These are phyloP conservation scores for Quercus glauca DNA, from an alignment of 306 rosid genomes.

Conservation along the genomic window DNA sequence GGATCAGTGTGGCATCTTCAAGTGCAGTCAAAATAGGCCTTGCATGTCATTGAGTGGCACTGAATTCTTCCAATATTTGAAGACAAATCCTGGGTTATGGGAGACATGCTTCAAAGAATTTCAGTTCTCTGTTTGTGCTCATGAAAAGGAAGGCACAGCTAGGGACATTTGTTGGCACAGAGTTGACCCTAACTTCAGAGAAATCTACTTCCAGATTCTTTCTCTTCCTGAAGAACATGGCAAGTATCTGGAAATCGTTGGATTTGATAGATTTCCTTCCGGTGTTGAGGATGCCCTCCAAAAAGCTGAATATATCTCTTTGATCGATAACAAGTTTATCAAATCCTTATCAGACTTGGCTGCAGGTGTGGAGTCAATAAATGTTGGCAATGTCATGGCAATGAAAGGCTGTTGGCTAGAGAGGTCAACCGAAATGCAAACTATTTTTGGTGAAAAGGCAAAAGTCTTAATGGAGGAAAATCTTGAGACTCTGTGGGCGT, in stretches of 20 bases:
- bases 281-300: slow-evolving; percentile 13
- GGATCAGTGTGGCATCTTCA: slow-evolving; percentile 9
- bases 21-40: not conserved
- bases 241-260: slow-evolving; percentile 11
- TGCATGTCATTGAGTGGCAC: slow-evolving; percentile 18
- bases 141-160: slow-evolving; percentile 1
- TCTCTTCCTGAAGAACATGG: not conserved
- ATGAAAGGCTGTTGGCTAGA: slow-evolving; percentile 36
- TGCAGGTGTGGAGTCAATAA: not conserved
- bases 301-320: slow-evolving; percentile 3
- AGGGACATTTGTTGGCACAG: not conserved
- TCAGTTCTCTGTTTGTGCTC: slow-evolving; percentile 19
- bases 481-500: slow-evolving; percentile 27
- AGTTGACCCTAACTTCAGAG: not conserved
- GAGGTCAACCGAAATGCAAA: slow-evolving; percentile 16
- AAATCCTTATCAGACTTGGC: slow-evolving; percentile 18
- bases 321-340: slow-evolving; percentile 20
- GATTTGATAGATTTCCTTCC: not conserved
- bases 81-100: slow-evolving; percentile 24
- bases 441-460: not conserved
- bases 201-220: not conserved
- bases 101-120: slow-evolving; percentile 14
- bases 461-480: not conserved
- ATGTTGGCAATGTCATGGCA: not conserved
- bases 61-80: slow-evolving; percentile 8